These are phyloP conservation scores for Coemansia umbellata DNA, from an alignment of 192 early-diverging fungal genomes.

Conservation along the genomic window DNA sequence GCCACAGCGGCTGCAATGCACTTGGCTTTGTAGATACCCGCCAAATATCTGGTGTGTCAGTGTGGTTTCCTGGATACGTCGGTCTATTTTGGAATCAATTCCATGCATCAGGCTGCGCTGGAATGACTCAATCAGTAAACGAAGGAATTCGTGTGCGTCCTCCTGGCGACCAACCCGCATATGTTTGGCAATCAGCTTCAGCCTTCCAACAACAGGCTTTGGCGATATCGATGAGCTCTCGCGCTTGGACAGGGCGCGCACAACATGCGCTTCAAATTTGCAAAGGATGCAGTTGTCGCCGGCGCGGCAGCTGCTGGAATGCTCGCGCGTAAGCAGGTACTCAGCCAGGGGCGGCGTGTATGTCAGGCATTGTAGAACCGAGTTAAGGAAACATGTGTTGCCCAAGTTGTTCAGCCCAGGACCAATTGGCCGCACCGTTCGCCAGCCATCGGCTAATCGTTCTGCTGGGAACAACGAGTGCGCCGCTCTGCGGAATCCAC, in stretches of 20 bases:
- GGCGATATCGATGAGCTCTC: slow-evolving; percentile 56
- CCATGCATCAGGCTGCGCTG: slow-evolving; percentile 61
- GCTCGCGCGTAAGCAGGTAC: slow-evolving; percentile 58
- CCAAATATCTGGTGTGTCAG: slow-evolving; percentile 79
- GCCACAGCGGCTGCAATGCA: slow-evolving; percentile 70
- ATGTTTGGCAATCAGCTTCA: slow-evolving; percentile 71
- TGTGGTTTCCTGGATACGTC: slow-evolving; percentile 72
- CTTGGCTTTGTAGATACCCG: slow-evolving; percentile 73
- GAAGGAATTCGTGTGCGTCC: slow-evolving; percentile 86
- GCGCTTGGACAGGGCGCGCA: slow-evolving; percentile 51
- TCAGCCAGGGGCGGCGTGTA: slow-evolving; percentile 73
- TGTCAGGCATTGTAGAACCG: slow-evolving; percentile 71
- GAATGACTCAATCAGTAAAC: slow-evolving; percentile 63
- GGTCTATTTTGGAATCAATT: slow-evolving; percentile 60
- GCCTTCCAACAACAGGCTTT: slow-evolving; percentile 58
- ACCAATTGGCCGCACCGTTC: slow-evolving; percentile 55
- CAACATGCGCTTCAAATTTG: slow-evolving; percentile 63
- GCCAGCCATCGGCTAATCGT: slow-evolving; percentile 56
- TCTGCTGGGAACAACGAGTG: slow-evolving; percentile 60
- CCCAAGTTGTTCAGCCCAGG: slow-evolving; percentile 68
- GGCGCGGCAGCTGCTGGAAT: slow-evolving; percentile 58
- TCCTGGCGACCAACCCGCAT: slow-evolving; percentile 80
- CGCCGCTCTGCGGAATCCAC: slow-evolving; percentile 59
- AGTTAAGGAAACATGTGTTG: slow-evolving; percentile 81
- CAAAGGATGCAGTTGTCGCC: slow-evolving; percentile 72